Conservation (phyloP, 2,329 filamentous ascomycete species). For the Boeremia exigua region DNA sequence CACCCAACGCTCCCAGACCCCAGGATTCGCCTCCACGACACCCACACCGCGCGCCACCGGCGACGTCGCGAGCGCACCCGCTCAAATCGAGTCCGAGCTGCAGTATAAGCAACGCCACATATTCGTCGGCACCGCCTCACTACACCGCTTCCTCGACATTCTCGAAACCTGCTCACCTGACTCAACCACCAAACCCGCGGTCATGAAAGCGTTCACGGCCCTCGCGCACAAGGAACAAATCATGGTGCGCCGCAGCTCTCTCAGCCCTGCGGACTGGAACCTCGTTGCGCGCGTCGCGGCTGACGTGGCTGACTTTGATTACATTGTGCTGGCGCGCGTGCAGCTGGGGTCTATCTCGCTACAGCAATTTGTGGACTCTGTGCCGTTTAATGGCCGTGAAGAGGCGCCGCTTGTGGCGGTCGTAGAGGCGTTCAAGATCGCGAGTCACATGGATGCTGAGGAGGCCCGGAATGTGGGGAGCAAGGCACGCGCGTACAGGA, state of each 20-base stretch:
- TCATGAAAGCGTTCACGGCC: constrained; percentile 33
- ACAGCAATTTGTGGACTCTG: constrained; percentile 33
- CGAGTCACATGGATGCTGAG: constrained; percentile 33
- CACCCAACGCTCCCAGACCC: background rate
- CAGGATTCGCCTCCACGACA: constrained; percentile 8
- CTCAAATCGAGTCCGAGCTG: constrained; percentile 33
- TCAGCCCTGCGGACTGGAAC: constrained; percentile 31
- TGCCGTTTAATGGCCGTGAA: constrained; percentile 31
- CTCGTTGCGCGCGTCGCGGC: constrained; percentile 33
- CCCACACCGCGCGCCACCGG: constrained; percentile 5
- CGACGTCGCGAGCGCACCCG: constrained; percentile 1
- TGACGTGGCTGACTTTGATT: constrained; percentile 28
- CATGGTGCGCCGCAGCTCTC: constrained; percentile 32
- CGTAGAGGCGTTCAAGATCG: constrained; percentile 38
- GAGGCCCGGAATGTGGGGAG: constrained; percentile 22
- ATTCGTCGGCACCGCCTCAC: constrained; percentile 41
- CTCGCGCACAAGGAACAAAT: constrained; percentile 38
- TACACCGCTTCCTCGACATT: constrained; percentile 37
- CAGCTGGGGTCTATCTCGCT: constrained; percentile 38
- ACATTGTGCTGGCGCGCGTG: constrained; percentile 30
- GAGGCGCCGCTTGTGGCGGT: constrained; percentile 27
- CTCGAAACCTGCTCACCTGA: constrained; percentile 30
- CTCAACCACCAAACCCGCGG: constrained; percentile 27
- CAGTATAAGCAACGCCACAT: constrained; percentile 45
- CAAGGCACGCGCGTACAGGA: constrained; percentile 35